Percentiles rank a stretch among this genome's conserved stretches.
phyloP scores from a whole-genome alignment of 495 filamentous ascomycete species.

The Evernia prunastri region DNA sequence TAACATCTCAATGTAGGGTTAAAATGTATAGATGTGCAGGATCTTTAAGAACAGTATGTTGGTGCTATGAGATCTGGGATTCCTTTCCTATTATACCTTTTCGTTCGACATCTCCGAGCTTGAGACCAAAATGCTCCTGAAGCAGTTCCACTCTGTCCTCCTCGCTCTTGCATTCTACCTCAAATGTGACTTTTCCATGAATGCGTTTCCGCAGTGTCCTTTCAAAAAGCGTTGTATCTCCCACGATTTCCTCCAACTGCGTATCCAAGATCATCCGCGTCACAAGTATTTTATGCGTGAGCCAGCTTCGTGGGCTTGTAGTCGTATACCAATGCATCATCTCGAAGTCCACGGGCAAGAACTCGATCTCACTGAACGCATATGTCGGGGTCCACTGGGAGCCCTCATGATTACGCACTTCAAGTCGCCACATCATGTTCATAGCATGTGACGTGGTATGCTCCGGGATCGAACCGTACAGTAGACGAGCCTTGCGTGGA shows the following conservation, averaged over 20 bases:
- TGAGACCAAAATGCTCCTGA: not conserved
- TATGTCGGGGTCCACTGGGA: not conserved
- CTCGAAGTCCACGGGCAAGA: not conserved
- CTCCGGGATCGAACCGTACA: not conserved
- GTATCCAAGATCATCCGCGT: not conserved
- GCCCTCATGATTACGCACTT: not conserved
- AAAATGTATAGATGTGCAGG: not conserved
- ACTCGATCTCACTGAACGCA: not conserved
- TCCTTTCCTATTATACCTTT: not conserved
- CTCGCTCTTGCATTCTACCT: not conserved
- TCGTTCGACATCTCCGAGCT: not conserved
- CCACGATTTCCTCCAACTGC: not conserved
- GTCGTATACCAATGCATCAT: not conserved
- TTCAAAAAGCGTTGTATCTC: not conserved
- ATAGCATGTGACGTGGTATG: not conserved
- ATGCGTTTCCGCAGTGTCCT: not conserved
- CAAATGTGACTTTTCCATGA: not conserved
- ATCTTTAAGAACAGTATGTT: not conserved
- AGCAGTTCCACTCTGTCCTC: not conserved
- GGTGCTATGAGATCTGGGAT: not conserved
- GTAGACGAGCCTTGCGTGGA: not conserved
- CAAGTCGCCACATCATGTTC: not conserved
- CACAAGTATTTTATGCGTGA: not conserved
- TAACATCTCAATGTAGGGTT: not conserved
- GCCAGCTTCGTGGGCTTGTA: not conserved